These are phyloP conservation scores for Cladosporium sp. DNA, from an alignment of 2,329 filamentous ascomycete genomes.

Conservation along the genomic window DNA sequence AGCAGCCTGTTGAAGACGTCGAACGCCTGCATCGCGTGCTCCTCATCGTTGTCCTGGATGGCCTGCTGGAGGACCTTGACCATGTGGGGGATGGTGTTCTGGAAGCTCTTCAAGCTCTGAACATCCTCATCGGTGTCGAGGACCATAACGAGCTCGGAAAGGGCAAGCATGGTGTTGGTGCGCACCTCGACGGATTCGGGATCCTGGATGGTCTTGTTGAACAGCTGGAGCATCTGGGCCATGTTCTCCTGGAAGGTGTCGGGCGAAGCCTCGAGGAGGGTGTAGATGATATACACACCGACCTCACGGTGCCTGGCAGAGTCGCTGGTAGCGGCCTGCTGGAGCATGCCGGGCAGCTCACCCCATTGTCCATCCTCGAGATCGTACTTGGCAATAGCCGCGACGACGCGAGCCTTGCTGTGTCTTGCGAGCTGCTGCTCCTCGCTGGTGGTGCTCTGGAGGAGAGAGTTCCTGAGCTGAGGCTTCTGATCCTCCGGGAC, in stretches of 20 bases:
- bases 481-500: conserved; percentile 72
- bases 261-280: conserved; percentile 82
- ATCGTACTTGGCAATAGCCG: conserved; percentile 80
- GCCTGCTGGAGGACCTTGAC: conserved; percentile 83
- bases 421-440: conserved; percentile 72
- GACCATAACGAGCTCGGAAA: conserved; percentile 82
- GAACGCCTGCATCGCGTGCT: conserved; percentile 83
- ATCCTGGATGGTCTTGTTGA: conserved; percentile 83
- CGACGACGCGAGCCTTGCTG: conserved; percentile 81
- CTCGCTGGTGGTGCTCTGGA: conserved; percentile 80
- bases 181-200: conserved; percentile 87
- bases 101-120: conserved; percentile 68
- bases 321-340: conserved; percentile 71
- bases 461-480: conserved; percentile 73
- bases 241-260: conserved; percentile 80
- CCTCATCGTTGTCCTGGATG: conserved; percentile 70
- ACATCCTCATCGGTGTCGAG: conserved; percentile 83
- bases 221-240: conserved; percentile 73
- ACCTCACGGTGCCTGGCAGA: conserved; percentile 80
- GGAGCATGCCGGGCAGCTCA: conserved; percentile 73
- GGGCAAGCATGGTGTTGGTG: conserved; percentile 87
- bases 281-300: conserved; percentile 88
- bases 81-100: conserved; percentile 79
- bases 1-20: conserved; percentile 96
- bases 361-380: conserved; percentile 81